These are phyloP conservation scores for Lichtheimia ornata DNA, from an alignment of 371 early-diverging fungal genomes.

Conservation along the genomic window DNA sequence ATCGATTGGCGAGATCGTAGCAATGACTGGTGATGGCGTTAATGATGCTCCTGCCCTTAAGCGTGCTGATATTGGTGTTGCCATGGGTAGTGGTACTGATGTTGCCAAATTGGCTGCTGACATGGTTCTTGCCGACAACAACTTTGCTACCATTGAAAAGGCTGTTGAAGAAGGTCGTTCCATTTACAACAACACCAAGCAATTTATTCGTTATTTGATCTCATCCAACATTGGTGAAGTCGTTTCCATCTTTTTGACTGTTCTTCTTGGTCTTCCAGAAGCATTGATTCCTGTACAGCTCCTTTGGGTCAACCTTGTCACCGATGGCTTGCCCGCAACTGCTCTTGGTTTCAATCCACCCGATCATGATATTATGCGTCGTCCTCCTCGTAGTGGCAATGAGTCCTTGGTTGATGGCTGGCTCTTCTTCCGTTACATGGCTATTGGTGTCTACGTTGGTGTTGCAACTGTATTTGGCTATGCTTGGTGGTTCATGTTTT, in stretches of 20 bases:
- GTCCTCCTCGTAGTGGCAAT: conserved; percentile 81
- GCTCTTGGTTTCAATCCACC: conserved; percentile 99
- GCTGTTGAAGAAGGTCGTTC: conserved; percentile 97
- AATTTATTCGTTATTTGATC: conserved; percentile 96
- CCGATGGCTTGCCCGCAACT: conserved; percentile 61
- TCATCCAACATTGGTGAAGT: conserved; percentile 93
- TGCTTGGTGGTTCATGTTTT: conserved; percentile 98
- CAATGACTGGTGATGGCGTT: conserved; percentile 99
- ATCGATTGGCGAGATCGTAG: conserved; percentile 89
- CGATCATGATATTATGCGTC: conserved; percentile 93
- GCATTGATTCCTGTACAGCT: conserved; percentile 97
- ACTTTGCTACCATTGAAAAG: conserved; percentile 95
- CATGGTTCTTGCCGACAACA: conserved; percentile 97
- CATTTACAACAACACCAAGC: conserved; percentile 97
- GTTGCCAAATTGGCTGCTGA: conserved; percentile 97
- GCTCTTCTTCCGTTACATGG: conserved; percentile 93
- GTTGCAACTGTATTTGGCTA: conserved; percentile 94
- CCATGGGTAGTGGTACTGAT: conserved; percentile 98
- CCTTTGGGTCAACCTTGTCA: conserved; percentile 97
- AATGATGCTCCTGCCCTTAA: conserved; percentile 98
- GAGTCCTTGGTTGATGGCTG: conserved; percentile 92
- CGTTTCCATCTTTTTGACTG: conserved; percentile 90
- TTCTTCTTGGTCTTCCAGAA: conserved; percentile 93
- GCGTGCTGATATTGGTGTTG: conserved; percentile 97
- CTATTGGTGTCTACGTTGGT: conserved; percentile 93